Conservation (phyloP, 169 alveolate genomes). For the Cyclospora cayetanensis region DNA sequence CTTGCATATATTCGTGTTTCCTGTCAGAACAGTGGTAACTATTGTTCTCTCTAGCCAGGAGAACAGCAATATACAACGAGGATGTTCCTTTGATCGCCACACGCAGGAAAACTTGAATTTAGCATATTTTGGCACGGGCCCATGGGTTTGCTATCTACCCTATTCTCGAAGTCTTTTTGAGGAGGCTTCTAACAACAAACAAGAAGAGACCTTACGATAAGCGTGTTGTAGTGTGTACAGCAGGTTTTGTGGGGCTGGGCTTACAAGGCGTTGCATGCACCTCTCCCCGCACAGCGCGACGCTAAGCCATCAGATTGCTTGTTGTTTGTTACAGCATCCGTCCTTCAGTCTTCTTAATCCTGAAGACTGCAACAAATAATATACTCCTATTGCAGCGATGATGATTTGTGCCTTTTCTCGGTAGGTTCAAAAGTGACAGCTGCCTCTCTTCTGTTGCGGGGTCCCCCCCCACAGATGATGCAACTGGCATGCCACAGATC, state of each 20-base stretch:
- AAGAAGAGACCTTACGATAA: too few species aligned
- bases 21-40: too few species aligned
- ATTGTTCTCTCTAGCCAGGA: too few species aligned
- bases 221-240: too few species aligned
- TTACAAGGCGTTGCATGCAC: conserved; percentile 14
- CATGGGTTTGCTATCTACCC: too few species aligned
- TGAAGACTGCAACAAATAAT: conserved; percentile 67
- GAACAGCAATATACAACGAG: too few species aligned
- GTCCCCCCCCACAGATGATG: conserved; percentile 7
- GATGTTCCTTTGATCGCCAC: too few species aligned
- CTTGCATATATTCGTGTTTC: too few species aligned
- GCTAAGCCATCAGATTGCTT: background rate
- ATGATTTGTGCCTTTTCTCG: conserved; percentile 14
- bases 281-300: conserved; percentile 58
- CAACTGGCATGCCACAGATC: conserved; percentile 42
- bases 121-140: too few species aligned
- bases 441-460: conserved; percentile 48
- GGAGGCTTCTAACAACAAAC: too few species aligned
- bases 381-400: conserved; percentile 65
- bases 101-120: too few species aligned
- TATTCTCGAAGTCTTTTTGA: too few species aligned
- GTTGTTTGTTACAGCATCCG: background rate
- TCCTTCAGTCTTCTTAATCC: conserved; percentile 67
- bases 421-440: background rate
- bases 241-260: conserved; percentile 54